Evolutionary conservation across 257 asterid species (phyloP).

Genomic region (Fraxinus cuspidata): DNA sequence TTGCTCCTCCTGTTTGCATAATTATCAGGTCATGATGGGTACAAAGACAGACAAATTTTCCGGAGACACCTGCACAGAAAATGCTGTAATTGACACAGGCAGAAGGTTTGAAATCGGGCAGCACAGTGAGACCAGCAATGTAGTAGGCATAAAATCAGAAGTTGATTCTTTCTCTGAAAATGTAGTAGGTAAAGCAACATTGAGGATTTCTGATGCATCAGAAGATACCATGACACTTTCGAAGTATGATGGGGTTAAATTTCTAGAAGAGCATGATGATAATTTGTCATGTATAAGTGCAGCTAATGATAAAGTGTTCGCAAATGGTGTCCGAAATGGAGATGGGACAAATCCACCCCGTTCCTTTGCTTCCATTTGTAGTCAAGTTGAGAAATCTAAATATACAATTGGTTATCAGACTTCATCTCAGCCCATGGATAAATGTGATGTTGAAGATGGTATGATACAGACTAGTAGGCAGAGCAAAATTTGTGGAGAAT

Average conservation of each 20-base stretch:
- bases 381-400: constrained; percentile 5
- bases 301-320: constrained; percentile 39
- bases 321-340: constrained; percentile 17
- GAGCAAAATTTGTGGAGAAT: constrained; percentile 31
- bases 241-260: constrained; percentile 44
- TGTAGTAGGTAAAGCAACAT: constrained; percentile 48
- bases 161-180: constrained; percentile 55
- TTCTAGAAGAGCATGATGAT: constrained; percentile 58
- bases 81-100: constrained; percentile 26
- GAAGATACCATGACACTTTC: constrained; percentile 46
- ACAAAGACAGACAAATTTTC: constrained; percentile 57
- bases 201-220: constrained; percentile 52
- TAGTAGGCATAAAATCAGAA: constrained; percentile 48
- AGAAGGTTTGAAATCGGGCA: constrained; percentile 42
- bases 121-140: constrained; percentile 46
- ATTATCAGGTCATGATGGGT: constrained; percentile 50
- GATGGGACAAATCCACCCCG: constrained; percentile 24
- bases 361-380: constrained; percentile 17
- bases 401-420: constrained; percentile 13
- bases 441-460: constrained; percentile 36
- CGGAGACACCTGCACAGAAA: constrained; percentile 60
- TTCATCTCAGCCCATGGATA: constrained; percentile 31
- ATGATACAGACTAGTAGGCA: constrained; percentile 32
- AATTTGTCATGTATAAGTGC: constrained; percentile 54
- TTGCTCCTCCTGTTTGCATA: constrained; percentile 68